Percentiles rank a stretch among this genome's conserved stretches.
phyloP scores from a whole-genome alignment of 176 grass and related monocot species.

The Aegilops umbellulata region DNA sequence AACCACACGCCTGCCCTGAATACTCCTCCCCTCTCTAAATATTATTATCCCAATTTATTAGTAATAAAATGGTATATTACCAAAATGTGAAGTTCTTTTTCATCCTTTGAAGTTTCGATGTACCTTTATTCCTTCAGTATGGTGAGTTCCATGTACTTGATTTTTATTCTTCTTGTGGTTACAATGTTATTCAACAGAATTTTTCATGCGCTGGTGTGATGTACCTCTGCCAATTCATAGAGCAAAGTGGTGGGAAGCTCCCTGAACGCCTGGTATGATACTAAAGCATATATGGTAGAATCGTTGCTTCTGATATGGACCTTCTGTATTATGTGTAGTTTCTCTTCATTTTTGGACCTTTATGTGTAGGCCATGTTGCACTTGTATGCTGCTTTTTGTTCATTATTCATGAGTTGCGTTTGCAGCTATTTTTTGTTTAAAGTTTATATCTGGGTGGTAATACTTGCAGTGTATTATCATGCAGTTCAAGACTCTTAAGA shows the following conservation, averaged over 20 bases:
- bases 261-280: conserved; percentile 65
- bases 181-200: conserved; percentile 52
- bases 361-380: neutral
- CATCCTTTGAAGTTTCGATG: neutral
- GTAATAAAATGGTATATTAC: neutral
- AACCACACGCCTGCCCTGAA: neutral
- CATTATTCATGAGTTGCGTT: neutral
- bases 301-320: neutral
- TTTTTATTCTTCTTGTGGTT: neutral
- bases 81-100: conserved; percentile 1
- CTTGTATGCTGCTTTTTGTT: neutral
- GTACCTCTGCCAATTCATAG: conserved; percentile 96
- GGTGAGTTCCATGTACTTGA: neutral
- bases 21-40: neutral
- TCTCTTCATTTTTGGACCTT: neutral
- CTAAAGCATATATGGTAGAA: neutral
- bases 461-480: neutral
- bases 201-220: conserved; percentile 89
- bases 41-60: neutral
- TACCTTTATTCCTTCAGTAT: conserved; percentile 20
- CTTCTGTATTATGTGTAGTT: neutral
- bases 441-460: neutral
- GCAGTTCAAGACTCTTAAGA: neutral
- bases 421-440: neutral
- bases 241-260: conserved; percentile 90